Conservation (phyloP, 768 basidiomycete species). For the Podaxis sp. region DNA sequence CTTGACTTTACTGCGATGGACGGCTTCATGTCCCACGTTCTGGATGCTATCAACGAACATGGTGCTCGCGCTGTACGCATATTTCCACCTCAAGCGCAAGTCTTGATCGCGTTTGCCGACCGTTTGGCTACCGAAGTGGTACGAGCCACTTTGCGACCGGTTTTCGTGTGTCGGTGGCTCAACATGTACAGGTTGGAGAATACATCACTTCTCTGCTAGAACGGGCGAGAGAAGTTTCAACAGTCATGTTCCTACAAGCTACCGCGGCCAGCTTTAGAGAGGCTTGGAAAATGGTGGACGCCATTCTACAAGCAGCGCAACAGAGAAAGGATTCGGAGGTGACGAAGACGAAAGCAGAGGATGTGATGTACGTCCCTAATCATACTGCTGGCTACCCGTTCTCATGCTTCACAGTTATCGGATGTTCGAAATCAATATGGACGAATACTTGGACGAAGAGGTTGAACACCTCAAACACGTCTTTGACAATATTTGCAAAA, state of each 20-base stretch:
- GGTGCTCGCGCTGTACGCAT: conserved; percentile 80
- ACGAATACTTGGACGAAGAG: conserved; percentile 96
- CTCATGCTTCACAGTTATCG: conserved; percentile 53
- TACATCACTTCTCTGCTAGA: conserved; percentile 78
- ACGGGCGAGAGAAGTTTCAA: conserved; percentile 71
- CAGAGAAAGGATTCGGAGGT: conserved; percentile 36
- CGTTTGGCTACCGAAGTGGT: conserved; percentile 84
- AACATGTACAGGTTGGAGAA: conserved; percentile 63
- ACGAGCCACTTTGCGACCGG: conserved; percentile 19
- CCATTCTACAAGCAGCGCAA: conserved; percentile 54
- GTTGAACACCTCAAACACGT: conserved; percentile 72
- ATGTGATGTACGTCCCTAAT: conserved; percentile 63
- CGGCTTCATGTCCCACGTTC: conserved; percentile 69
- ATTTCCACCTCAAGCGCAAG: conserved; percentile 77
- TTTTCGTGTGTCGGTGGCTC: neutral
- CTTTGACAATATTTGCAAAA: conserved; percentile 70
- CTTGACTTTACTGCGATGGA: conserved; percentile 95
- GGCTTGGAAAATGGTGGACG: conserved; percentile 81
- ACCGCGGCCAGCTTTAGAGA: conserved; percentile 89
- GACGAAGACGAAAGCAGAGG: conserved; percentile 58
- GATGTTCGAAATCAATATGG: conserved; percentile 97
- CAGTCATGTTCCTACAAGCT: conserved; percentile 72
- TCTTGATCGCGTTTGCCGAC: conserved; percentile 79
- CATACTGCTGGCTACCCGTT: neutral
- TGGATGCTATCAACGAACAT: conserved; percentile 64